Evolutionary conservation across 164 flowering plant genomes (phyloP), one percentile per base, ranked within the genome.

Genomic region (Berberis vulgaris): DNA sequence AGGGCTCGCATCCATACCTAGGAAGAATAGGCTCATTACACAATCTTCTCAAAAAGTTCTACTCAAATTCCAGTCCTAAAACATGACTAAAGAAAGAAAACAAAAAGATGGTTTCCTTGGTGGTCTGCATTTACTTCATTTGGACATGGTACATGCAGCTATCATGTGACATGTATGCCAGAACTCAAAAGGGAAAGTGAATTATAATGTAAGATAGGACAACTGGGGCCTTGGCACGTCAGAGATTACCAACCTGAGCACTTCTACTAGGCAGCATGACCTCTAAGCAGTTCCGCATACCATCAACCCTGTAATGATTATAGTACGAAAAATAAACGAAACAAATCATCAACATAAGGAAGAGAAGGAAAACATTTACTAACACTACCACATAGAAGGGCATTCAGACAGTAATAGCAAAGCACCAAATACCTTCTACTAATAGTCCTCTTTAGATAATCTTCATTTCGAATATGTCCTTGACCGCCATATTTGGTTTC

Each of bases 401-500:
- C 43, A 0, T 41, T 49, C 7, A 52, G 59, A 55, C 13, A 41
- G 68, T 40, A 12, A 11, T 49, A 56, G 41, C n/a, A 56, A 49
- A 4, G 42, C 41, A 54, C 13, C 38, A 12, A 67, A n/a, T 71
- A 87, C 94, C 89, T 83, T 76, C 71, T 81, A 65, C 76, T 74
- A 49, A 76, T 72, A 54, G 90, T 84, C 77, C 82, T 79, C 62
- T 69, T 85, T 72, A 76, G 41, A 73, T 82, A 82, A 49, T 78
- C 79, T 46, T 80, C 74, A 46, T 72, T 70, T 62, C 73, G 61
- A 57, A 90, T 68, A 50, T 65, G 72, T 56, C 91, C 96, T 73
- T 75, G 79, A 65, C 98, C 98, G 56, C 92, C 89, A 73, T 86
- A 90, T 66, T 79, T 77, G 66, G 61, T 69, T 66, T 86, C 96